Evolutionary conservation across 495 filamentous ascomycete genomes (phyloP).

Genomic region (Penicillium taxi): DNA sequence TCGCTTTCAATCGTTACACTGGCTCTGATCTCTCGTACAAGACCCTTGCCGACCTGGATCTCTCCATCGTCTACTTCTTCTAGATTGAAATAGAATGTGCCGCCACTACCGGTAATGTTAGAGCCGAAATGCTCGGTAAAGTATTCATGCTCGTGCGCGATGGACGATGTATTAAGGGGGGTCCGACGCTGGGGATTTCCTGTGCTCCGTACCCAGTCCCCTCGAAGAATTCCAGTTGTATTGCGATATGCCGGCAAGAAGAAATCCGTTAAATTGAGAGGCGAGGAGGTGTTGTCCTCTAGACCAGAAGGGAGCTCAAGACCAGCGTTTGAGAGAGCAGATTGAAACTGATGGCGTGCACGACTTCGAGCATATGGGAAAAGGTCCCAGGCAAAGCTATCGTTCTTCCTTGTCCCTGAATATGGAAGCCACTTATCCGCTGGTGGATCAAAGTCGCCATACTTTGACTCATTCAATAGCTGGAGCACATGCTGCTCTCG

Average conservation of each 20-base stretch:
- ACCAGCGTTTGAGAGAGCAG: slow-evolving; percentile 33
- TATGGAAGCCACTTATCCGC: slow-evolving; percentile 63
- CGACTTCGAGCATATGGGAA: slow-evolving; percentile 48
- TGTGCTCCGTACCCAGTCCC: slow-evolving; percentile 62
- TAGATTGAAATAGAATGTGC: slow-evolving; percentile 39
- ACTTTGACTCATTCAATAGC: slow-evolving; percentile 62
- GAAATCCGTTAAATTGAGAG: slow-evolving; percentile 34
- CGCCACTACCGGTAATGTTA: slow-evolving; percentile 56
- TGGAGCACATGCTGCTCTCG: slow-evolving; percentile 52
- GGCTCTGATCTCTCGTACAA: slow-evolving; percentile 54
- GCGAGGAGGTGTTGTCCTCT: slow-evolving; percentile 35
- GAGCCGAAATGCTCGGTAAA: slow-evolving; percentile 52
- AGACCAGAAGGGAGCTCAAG: slow-evolving; percentile 25
- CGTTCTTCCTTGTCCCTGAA: slow-evolving; percentile 62
- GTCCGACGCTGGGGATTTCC: slow-evolving; percentile 26
- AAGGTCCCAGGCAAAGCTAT: slow-evolving; percentile 67
- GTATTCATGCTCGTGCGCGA: slow-evolving; percentile 42
- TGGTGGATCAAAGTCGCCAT: slow-evolving; percentile 61
- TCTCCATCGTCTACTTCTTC: slow-evolving; percentile 35
- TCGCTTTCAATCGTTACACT: slow-evolving; percentile 64
- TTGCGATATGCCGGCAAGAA: slow-evolving; percentile 64
- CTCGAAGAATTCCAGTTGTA: slow-evolving; percentile 66
- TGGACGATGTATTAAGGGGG: slow-evolving; percentile 44
- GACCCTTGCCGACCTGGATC: slow-evolving; percentile 20
- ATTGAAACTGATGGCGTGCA: slow-evolving; percentile 44